Evolutionary conservation across 257 asterid species (phyloP).

Genomic region (Nicotiana sylvestris): DNA sequence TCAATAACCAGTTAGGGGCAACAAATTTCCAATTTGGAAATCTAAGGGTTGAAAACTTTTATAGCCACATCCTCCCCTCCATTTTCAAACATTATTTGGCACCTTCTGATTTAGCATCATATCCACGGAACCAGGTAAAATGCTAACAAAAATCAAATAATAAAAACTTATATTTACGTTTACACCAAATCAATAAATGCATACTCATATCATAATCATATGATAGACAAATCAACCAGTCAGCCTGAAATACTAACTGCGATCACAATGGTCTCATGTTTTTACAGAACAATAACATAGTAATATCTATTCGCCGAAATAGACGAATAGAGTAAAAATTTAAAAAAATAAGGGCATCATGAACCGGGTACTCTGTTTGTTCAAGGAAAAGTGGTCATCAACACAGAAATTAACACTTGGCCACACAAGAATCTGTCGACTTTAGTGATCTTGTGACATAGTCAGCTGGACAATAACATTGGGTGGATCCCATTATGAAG

Average conservation of each 20-base stretch:
- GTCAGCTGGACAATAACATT: neutral
- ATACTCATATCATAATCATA: neutral
- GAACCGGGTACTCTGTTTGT: neutral
- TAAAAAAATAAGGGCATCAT: neutral
- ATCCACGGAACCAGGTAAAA: neutral
- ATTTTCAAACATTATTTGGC: neutral
- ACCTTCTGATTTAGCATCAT: neutral
- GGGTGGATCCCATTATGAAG: slow-evolving; percentile 6
- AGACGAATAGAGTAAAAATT: neutral
- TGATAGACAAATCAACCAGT: neutral
- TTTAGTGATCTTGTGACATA: slow-evolving; percentile 13
- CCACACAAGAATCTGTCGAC: neutral
- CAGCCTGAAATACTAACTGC: neutral
- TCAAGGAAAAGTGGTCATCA: neutral
- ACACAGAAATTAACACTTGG: slow-evolving; percentile 11
- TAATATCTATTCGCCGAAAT: neutral
- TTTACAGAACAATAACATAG: neutral
- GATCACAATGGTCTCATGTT: neutral
- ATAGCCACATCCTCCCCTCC: neutral
- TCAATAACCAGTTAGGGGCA: neutral
- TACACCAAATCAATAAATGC: neutral
- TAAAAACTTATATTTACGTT: neutral
- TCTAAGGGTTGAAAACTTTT: neutral
- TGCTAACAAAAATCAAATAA: neutral
- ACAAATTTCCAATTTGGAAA: neutral